Percentiles rank a stretch among this genome's conserved stretches.
Evolutionary conservation across 78 protist genomes (phyloP).

Genomic region (slime mould (Dictyostelium discoideum)): dicty_2.7 NC_007091.3:4187501-4188000

Average conservation of each 20-base stretch:
- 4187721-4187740: conserved; percentile 1
- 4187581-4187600: background rate
- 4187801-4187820: conserved; percentile 63
- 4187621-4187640: conserved; percentile 32
- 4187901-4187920: conserved; percentile 46
- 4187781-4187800: conserved; percentile 77
- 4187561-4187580: conserved; percentile 18
- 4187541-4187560: conserved; percentile 51
- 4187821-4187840: conserved; percentile 16
- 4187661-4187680: conserved; percentile 63
- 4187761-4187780: conserved; percentile 60
- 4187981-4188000: background rate
- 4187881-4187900: conserved; percentile 63
- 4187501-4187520: conserved; percentile 60
- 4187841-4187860: conserved; percentile 31
- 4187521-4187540: conserved; percentile 80
- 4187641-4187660: conserved; percentile 62
- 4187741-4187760: conserved; percentile 59
- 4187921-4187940: conserved; percentile 13
- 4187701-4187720: conserved; percentile 33
- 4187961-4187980: background rate
- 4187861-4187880: conserved; percentile 71
- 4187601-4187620: background rate
- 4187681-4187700: conserved; percentile 8
- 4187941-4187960: conserved; percentile 40